A percentile compares a stretch with the other conserved stretches of the same genome.
These are phyloP conservation scores for Aspergillus biplanus DNA, from an alignment of 495 filamentous ascomycete species.

Conservation along the genomic window DNA sequence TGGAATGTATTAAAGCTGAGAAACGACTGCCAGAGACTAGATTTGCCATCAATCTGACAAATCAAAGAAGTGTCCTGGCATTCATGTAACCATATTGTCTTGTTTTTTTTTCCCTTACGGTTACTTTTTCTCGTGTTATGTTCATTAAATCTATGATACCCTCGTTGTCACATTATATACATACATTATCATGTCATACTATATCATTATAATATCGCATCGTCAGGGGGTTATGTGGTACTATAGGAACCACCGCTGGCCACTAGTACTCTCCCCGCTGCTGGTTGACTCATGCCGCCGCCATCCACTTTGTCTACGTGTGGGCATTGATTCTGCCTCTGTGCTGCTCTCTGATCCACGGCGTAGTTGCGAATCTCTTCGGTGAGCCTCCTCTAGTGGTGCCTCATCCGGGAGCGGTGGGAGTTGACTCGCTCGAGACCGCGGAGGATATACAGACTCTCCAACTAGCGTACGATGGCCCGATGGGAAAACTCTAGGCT, in stretches of 20 bases:
- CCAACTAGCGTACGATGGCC: constrained; percentile 13
- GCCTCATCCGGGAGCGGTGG: constrained; percentile 28
- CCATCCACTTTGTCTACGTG: constrained; percentile 39
- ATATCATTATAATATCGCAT: constrained; percentile 24
- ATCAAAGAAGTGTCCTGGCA: constrained; percentile 64
- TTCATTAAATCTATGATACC: constrained; percentile 23
- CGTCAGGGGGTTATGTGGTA: background rate
- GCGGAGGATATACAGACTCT: constrained; percentile 20
- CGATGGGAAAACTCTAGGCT: background rate
- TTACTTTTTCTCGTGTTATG: constrained; percentile 3
- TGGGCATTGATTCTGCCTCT: constrained; percentile 15
- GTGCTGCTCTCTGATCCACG: constrained; percentile 17
- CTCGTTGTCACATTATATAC: constrained; percentile 33
- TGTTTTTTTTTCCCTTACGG: background rate
- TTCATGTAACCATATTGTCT: constrained; percentile 30
- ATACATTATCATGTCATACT: constrained; percentile 30
- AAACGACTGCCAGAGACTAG: constrained; percentile 73
- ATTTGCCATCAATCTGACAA: constrained; percentile 64
- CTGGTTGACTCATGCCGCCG: constrained; percentile 35
- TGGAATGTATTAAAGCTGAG: constrained; percentile 78
- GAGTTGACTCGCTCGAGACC: constrained; percentile 25
- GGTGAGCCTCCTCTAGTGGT: constrained; percentile 14
- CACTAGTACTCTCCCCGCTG: constrained; percentile 15
- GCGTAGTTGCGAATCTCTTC: background rate
- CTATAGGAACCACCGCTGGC: constrained; percentile 29